phyloP scores from a whole-genome alignment of 1,284 basidiomycete species.

The Takashimella koratensis region DNA sequence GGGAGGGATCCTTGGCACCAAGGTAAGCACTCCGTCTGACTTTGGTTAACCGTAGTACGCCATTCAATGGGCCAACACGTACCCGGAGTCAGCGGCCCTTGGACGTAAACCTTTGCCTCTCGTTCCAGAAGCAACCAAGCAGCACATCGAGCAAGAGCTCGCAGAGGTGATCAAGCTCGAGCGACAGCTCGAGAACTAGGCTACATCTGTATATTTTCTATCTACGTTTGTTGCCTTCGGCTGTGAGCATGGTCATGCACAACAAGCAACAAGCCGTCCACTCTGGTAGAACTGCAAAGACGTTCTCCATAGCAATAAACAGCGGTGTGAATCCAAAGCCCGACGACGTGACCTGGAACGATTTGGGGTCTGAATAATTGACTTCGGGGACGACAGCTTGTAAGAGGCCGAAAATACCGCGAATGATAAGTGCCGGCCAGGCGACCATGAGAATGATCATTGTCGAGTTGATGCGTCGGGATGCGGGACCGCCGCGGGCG shows the following conservation, averaged over 20 bases:
- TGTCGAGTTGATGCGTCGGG: constrained; percentile 6
- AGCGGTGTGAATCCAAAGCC: constrained; percentile 5
- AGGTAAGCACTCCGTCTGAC: constrained; percentile 22
- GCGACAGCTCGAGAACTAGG: constrained; percentile 19
- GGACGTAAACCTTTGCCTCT: constrained; percentile 22
- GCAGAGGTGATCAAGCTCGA: constrained; percentile 23
- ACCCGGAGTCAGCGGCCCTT: constrained; percentile 13
- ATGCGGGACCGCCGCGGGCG: background rate
- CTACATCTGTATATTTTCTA: background rate
- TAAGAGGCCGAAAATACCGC: constrained; percentile 19
- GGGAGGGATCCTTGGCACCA: constrained; percentile 35
- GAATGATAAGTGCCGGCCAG: constrained; percentile 18
- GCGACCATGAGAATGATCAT: constrained; percentile 13
- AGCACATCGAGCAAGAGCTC: constrained; percentile 14
- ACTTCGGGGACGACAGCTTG: constrained; percentile 11
- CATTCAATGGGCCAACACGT: constrained; percentile 15
- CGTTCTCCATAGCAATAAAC: constrained; percentile 14
- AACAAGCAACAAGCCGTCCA: constrained; percentile 19
- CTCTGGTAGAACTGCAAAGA: constrained; percentile 17
- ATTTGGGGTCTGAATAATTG: constrained; percentile 8
- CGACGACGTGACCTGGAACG: background rate
- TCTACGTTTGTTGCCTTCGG: background rate
- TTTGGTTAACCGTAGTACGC: constrained; percentile 14
- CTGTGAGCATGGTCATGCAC: constrained; percentile 14
- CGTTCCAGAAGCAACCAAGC: constrained; percentile 13